A percentile compares a stretch with the other conserved stretches of the same genome.
Evolutionary conservation across 768 basidiomycete genomes (phyloP).

Genomic region (Agrocybe pediades): DNA sequence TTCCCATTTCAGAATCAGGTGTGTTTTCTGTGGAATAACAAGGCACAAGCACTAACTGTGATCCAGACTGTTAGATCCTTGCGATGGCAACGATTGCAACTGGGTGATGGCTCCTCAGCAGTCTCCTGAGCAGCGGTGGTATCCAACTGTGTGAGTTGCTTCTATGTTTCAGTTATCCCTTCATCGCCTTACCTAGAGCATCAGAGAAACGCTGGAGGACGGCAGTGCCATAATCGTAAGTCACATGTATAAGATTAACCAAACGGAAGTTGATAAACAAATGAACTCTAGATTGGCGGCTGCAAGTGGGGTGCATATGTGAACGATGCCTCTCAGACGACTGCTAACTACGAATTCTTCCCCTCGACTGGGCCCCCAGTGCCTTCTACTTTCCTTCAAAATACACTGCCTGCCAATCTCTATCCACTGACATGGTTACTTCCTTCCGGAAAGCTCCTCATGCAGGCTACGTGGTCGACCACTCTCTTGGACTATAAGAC

Average conservation of each 20-base stretch:
- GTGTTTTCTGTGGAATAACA: background rate
- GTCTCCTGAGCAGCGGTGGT: conserved; percentile 70
- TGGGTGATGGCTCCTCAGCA: conserved; percentile 47
- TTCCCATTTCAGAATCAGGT: conserved; percentile 44
- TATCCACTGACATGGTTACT: conserved; percentile 76
- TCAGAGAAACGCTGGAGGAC: conserved; percentile 63
- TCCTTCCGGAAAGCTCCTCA: conserved; percentile 59
- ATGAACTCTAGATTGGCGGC: conserved; percentile 50
- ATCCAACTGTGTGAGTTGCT: conserved; percentile 61
- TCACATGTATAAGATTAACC: background rate
- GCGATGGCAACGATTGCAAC: conserved; percentile 58
- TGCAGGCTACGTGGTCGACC: conserved; percentile 64
- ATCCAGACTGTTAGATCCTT: conserved; percentile 61
- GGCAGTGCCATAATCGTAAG: conserved; percentile 62
- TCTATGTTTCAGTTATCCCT: background rate
- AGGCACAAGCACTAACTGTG: background rate
- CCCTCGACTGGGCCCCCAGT: conserved; percentile 60
- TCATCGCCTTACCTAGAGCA: background rate
- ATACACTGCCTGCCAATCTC: conserved; percentile 72
- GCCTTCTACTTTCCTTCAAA: conserved; percentile 62
- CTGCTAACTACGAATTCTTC: conserved; percentile 82
- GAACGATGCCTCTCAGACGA: conserved; percentile 64
- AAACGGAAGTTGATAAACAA: background rate
- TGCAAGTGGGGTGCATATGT: conserved; percentile 69
- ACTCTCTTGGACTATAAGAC: conserved; percentile 64